A percentile compares a stretch with the other conserved stretches of the same genome.
phyloP scores from a whole-genome alignment of 75 land plant genomes.

The Selaginella moellendorffii region DNA sequence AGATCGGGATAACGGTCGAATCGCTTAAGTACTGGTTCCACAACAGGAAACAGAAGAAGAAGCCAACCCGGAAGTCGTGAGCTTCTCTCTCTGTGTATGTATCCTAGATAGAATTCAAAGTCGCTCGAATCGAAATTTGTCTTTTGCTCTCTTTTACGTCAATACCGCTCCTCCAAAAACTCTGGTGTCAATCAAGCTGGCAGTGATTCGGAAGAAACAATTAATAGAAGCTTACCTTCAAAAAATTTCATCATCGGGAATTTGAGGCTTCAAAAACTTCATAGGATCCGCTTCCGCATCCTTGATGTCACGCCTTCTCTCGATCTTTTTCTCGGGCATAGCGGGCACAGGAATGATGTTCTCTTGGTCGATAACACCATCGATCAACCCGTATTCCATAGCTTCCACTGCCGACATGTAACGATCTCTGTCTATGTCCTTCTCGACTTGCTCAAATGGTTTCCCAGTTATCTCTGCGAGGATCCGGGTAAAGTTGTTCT shows the following conservation, averaged over 20 bases:
- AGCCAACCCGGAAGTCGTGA: neutral
- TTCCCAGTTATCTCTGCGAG: slow-evolving; percentile 69
- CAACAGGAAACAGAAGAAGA: neutral
- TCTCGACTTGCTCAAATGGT: slow-evolving; percentile 39
- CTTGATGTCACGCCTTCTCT: slow-evolving; percentile 25
- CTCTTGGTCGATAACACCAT: slow-evolving; percentile 81
- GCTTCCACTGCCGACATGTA: slow-evolving; percentile 97
- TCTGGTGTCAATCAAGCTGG: no score
- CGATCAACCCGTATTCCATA: slow-evolving; percentile 83
- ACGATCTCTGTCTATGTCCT: slow-evolving; percentile 36
- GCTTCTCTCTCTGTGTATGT: neutral
- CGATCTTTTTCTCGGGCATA: slow-evolving; percentile 52
- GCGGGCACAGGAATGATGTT: slow-evolving; percentile 50
- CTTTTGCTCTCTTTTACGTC: neutral
- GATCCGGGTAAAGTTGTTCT: slow-evolving; percentile 51
- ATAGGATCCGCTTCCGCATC: slow-evolving; percentile 34
- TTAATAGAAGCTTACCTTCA: neutral
- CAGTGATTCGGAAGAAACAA: no score
- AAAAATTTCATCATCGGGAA: slow-evolving; percentile 88
- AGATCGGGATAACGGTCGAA: neutral
- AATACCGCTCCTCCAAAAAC: no score
- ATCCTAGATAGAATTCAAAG: no score
- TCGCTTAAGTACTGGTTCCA: neutral
- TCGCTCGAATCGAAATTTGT: no score
- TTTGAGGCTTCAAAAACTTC: slow-evolving; percentile 52